phyloP scores from a whole-genome alignment of 176 grass and related monocot genomes.

The Cenchrus purpureus region DNA sequence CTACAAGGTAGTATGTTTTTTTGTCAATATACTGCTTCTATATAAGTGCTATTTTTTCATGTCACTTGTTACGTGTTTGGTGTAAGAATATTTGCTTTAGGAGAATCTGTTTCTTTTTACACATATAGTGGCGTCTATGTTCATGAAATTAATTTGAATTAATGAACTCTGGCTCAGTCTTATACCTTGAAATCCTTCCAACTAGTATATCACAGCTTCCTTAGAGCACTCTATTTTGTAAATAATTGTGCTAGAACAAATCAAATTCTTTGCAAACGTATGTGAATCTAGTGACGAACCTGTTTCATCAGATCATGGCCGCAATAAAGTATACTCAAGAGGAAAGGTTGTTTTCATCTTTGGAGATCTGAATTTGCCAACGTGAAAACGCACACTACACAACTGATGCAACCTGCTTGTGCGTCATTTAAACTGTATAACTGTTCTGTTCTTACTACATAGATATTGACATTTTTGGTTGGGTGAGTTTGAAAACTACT shows the following conservation, averaged over 20 bases:
- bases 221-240: background rate
- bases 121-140: background rate
- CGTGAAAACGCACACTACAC: background rate
- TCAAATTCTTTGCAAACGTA: background rate
- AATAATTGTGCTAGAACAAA: slow-evolving; percentile 19
- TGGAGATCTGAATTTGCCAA: background rate
- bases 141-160: slow-evolving; percentile 24
- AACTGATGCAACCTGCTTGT: background rate
- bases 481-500: background rate
- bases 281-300: no score
- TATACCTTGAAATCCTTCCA: background rate
- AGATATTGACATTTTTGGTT: background rate
- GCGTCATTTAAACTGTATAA: background rate
- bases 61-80: background rate
- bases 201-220: background rate
- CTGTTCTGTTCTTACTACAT: background rate
- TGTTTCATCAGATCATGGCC: background rate
- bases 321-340: background rate
- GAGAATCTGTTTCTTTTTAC: background rate
- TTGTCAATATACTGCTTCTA: background rate
- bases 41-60: background rate
- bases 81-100: background rate
- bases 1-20: slow-evolving; percentile 61
- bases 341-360: background rate
- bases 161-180: background rate